These are phyloP conservation scores for Penicillium sp. DNA, from an alignment of 2,329 filamentous ascomycete species.

Conservation along the genomic window DNA sequence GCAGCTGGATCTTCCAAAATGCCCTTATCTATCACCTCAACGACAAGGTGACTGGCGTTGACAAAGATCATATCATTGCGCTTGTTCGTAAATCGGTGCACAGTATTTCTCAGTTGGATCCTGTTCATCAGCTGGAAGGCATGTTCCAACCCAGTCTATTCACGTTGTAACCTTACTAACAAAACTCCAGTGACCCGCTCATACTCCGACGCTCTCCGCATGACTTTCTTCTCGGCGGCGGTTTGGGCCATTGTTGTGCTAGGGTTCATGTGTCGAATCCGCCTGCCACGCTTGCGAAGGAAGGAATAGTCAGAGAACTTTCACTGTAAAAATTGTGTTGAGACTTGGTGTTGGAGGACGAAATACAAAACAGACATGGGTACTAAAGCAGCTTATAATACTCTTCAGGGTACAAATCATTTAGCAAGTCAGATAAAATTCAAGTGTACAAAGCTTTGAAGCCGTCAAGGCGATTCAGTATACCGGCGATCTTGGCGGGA, in stretches of 20 bases:
- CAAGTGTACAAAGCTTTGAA: not conserved
- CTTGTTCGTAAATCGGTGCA: conserved; percentile 53
- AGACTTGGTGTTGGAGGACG: not conserved
- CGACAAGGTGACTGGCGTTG: conserved; percentile 57
- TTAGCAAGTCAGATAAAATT: not conserved
- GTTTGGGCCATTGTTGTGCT: conserved; percentile 38
- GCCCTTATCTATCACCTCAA: conserved; percentile 62
- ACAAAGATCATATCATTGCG: conserved; percentile 57
- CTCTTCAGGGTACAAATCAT: not conserved
- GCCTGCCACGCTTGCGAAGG: conserved; percentile 33
- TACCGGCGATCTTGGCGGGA: conserved; percentile 6
- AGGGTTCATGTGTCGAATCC: conserved; percentile 33
- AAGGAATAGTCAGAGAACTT: conserved; percentile 17
- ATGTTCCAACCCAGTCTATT: not conserved
- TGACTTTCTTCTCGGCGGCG: conserved; percentile 42
- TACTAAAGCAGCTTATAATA: not conserved
- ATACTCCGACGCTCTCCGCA: conserved; percentile 38
- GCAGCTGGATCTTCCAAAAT: conserved; percentile 74
- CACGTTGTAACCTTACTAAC: conserved; percentile 16
- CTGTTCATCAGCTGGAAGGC: conserved; percentile 52
- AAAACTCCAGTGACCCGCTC: conserved; percentile 34
- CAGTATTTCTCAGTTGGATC: conserved; percentile 48
- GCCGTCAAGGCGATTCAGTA: not conserved
- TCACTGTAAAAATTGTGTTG: not conserved
- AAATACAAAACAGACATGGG: not conserved